These are phyloP conservation scores for Gloeophyllum trabeum DNA, from an alignment of 768 basidiomycete species.

Conservation along the genomic window DNA sequence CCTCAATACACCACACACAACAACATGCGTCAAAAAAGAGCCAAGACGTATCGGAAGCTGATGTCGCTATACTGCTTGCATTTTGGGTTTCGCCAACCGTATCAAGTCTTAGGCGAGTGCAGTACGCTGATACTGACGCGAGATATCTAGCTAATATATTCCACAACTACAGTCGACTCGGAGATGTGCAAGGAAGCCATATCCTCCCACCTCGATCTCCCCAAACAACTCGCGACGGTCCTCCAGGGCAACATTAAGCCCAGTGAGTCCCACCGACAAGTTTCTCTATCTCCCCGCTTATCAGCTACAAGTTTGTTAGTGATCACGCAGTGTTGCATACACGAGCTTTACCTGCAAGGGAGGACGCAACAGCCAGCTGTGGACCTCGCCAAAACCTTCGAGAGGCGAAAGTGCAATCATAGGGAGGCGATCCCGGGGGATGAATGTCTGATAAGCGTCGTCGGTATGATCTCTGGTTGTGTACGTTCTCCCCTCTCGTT, in stretches of 20 bases:
- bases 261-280: constrained; percentile 46
- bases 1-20: no score
- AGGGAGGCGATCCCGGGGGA: constrained; percentile 74
- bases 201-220: constrained; percentile 63
- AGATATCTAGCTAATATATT: constrained; percentile 6
- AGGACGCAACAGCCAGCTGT: constrained; percentile 61
- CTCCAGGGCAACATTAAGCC: constrained; percentile 85
- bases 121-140: not conserved
- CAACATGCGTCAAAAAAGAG: constrained; percentile 87
- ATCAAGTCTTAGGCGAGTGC: constrained; percentile 74
- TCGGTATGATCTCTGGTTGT: constrained; percentile 46
- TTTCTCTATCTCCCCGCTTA: constrained; percentile 1
- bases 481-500: not conserved
- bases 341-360: constrained; percentile 84
- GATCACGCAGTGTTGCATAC: constrained; percentile 98
- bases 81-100: constrained; percentile 90
- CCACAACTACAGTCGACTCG: constrained; percentile 54
- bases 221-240: constrained; percentile 62
- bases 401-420: constrained; percentile 92
- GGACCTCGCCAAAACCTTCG: constrained; percentile 88
- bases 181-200: constrained; percentile 67
- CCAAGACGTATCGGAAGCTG: constrained; percentile 88
- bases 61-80: constrained; percentile 83
- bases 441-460: constrained; percentile 71
- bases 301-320: constrained; percentile 52